Evolutionary conservation across 495 filamentous ascomycete genomes (phyloP).

Genomic region (Podospora bellae-mahoneyi): DNA sequence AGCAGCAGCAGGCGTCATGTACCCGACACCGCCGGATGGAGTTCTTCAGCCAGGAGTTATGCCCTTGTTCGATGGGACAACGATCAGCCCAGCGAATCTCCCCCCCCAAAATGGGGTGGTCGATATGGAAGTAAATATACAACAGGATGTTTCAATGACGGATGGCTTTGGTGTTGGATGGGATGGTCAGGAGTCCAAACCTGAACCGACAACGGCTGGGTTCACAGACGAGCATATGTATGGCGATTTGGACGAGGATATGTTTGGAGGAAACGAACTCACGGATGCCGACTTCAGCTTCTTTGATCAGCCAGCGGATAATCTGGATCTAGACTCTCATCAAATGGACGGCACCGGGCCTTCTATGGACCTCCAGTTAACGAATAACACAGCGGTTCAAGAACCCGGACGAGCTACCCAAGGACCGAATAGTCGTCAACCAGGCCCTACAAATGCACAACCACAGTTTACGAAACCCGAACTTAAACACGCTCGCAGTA

Average conservation of each 20-base stretch:
- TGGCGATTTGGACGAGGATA: constrained; percentile 66
- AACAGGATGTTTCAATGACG: constrained; percentile 15
- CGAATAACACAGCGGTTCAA: constrained; percentile 15
- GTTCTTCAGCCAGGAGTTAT: constrained; percentile 47
- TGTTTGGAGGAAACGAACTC: constrained; percentile 78
- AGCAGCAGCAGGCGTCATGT: constrained; percentile 61
- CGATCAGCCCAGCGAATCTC: constrained; percentile 46
- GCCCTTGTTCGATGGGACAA: constrained; percentile 49
- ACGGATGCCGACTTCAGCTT: constrained; percentile 91
- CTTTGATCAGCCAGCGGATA: constrained; percentile 59
- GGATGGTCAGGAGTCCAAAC: constrained; percentile 37
- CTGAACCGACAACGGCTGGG: constrained; percentile 35
- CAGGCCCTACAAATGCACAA: constrained; percentile 13
- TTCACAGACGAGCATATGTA: constrained; percentile 61
- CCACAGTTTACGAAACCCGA: constrained; percentile 49
- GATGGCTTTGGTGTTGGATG: constrained; percentile 34
- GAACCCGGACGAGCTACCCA: constrained; percentile 2
- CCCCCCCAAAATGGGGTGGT: constrained; percentile 18
- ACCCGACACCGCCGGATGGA: constrained; percentile 85
- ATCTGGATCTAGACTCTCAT: constrained; percentile 37
- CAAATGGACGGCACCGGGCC: constrained; percentile 18
- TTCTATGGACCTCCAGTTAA: constrained; percentile 14
- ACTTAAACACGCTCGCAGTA: constrained; percentile 47
- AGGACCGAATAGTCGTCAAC: constrained; percentile 6
- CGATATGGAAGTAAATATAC: constrained; percentile 31